Evolutionary conservation across 2,329 filamentous ascomycete genomes (phyloP).

Genomic region (Pseudogymnoascus sp.): DNA sequence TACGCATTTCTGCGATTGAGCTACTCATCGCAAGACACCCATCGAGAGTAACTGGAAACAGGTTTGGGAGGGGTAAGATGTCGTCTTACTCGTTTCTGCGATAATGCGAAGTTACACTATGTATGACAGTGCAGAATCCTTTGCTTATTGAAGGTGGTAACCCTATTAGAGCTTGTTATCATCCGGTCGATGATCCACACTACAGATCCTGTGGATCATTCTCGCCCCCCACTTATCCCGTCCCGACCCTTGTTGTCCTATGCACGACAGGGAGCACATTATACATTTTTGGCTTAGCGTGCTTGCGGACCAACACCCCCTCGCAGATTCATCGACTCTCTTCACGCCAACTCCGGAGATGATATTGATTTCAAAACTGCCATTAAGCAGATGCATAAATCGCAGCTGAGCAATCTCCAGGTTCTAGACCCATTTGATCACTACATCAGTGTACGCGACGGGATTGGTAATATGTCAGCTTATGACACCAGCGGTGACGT

Average conservation of each 20-base stretch:
- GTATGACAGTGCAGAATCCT: not conserved
- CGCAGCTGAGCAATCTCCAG: not conserved
- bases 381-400: not conserved
- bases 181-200: not conserved
- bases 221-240: not conserved
- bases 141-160: not conserved
- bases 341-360: not conserved
- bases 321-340: not conserved
- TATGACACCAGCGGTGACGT: not conserved
- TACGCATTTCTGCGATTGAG: too few species aligned
- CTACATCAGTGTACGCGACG: not conserved
- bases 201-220: not conserved
- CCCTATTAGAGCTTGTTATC: not conserved
- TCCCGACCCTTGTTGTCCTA: not conserved
- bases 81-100: not conserved
- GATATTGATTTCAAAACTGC: not conserved
- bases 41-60: not conserved
- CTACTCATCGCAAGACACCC: too few species aligned
- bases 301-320: not conserved
- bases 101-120: not conserved
- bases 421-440: not conserved
- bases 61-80: not conserved
- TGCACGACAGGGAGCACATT: not conserved
- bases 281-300: not conserved
- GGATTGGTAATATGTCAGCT: not conserved